Evolutionary conservation across 768 basidiomycete species (phyloP), one percentile per base, ranked within the genome.

Genomic region (Rhizopogon salebrosus): DNA sequence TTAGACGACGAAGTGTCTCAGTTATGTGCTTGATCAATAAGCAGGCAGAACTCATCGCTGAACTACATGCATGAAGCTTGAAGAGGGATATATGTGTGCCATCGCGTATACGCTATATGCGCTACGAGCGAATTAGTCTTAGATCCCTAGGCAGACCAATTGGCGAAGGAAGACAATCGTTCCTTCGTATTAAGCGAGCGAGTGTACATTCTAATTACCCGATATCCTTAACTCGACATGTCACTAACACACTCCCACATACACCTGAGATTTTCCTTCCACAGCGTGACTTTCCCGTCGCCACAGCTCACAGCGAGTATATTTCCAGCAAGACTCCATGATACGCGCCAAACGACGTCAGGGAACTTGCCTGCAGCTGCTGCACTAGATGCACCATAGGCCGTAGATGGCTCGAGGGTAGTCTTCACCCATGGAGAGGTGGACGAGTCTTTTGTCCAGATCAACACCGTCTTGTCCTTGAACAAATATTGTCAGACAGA

Each of bases 311-410:
- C 97, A 0, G 95, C 95, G 41, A 99, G 77, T 48, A 99, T 80
- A 64, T 98, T 98, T 16, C 95, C 95, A 1, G 95, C 92, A 23
- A 98, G 79, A 58, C 92, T 95, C 97, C 97, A 99, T 41, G 90
- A 92, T 31, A 98, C 93, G n/a, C 95, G 82, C 97, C 95, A 99
- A 23, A 98, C 94, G 4, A 94, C 92, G 66, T 98, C 95, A 2
- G 92, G 91, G 74, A 98, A 98, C 66, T 89, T 93, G 22, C 89
- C 89, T 65, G 69, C 73, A 40, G 66, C 70, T 6, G 75, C 73
- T 7, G 77, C 63, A 8, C 74, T 70, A 41, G 77, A 72, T 3
- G 76, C 72, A 1, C 76, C 70, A 13, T 69, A 64, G 6, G 78
- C 70, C 8, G 77, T 73, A 2, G 82, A 80, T 1, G 89, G 89